Percentiles rank a stretch among this genome's conserved stretches.
phyloP scores from a whole-genome alignment of 371 early-diverging fungal genomes.

The Apophysomyces sp. region DNA sequence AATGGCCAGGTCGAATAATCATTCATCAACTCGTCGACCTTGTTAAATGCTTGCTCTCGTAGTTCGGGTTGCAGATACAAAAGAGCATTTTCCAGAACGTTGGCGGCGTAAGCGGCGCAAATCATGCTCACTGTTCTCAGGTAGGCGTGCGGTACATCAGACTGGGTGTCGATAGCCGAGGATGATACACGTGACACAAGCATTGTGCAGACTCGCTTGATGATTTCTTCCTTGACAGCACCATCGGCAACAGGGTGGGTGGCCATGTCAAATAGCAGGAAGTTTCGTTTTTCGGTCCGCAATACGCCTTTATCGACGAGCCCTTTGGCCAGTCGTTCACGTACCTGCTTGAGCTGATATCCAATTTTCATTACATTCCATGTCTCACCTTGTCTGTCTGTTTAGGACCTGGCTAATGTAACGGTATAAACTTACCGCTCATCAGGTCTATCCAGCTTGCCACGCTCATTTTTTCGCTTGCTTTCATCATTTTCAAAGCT shows the following conservation, averaged over 20 bases:
- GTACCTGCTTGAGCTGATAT: conserved; percentile 96
- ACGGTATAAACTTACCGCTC: conserved; percentile 69
- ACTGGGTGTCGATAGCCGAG: conserved; percentile 38
- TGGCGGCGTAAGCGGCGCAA: conserved; percentile 95
- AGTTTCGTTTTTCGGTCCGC: conserved; percentile 92
- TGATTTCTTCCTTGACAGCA: conserved; percentile 82
- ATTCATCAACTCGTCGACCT: conserved; percentile 88
- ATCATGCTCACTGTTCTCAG: conserved; percentile 87
- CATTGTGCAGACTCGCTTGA: conserved; percentile 76
- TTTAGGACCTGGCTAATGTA: not conserved
- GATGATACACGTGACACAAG: conserved; percentile 57
- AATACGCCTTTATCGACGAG: conserved; percentile 97
- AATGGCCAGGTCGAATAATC: conserved; percentile 83
- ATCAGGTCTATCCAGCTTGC: conserved; percentile 94
- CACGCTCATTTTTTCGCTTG: conserved; percentile 75
- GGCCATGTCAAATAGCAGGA: conserved; percentile 95
- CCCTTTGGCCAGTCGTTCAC: conserved; percentile 95
- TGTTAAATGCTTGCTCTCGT: conserved; percentile 83
- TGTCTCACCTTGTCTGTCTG: conserved; percentile 77
- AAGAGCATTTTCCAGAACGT: conserved; percentile 93
- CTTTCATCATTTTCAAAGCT: conserved; percentile 85
- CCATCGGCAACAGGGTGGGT: conserved; percentile 90
- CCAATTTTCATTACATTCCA: conserved; percentile 97
- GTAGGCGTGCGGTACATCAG: conserved; percentile 48
- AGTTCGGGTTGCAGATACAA: conserved; percentile 79